These are phyloP conservation scores for Trypanosoma melophagium DNA, from an alignment of 208 protist genomes.

Conservation along the genomic window DNA sequence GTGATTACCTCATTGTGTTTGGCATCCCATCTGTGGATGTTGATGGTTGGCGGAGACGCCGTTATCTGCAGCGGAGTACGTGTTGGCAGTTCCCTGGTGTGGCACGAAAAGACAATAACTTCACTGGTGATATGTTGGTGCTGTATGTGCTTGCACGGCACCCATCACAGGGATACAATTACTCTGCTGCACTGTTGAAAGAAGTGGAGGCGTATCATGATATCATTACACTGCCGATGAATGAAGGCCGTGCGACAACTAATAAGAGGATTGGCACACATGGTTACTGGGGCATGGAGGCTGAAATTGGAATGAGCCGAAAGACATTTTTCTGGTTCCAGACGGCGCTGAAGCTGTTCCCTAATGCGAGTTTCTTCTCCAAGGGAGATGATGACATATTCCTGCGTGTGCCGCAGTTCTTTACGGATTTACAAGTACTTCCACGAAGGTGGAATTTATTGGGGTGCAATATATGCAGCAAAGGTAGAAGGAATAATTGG, in stretches of 20 bases:
- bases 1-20: slow-evolving; percentile 29
- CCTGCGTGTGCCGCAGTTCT: slow-evolving; percentile 46
- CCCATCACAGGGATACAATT: slow-evolving; percentile 12
- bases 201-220: slow-evolving; percentile 31
- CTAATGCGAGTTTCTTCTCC: slow-evolving; percentile 34
- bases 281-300: slow-evolving; percentile 27
- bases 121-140: slow-evolving; percentile 23
- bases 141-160: slow-evolving; percentile 18
- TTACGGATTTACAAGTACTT: slow-evolving; percentile 34
- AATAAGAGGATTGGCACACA: slow-evolving; percentile 20
- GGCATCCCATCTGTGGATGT: slow-evolving; percentile 45
- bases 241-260: slow-evolving; percentile 29
- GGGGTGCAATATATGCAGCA: slow-evolving; percentile 7
- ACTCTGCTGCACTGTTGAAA: slow-evolving; percentile 28
- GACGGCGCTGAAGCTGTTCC: slow-evolving; percentile 39
- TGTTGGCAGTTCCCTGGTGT: slow-evolving; percentile 44
- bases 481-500: neutral
- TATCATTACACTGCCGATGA: slow-evolving; percentile 32
- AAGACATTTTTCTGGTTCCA: slow-evolving; percentile 37
- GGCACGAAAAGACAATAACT: slow-evolving; percentile 30
- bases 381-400: slow-evolving; percentile 60
- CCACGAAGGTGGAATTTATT: slow-evolving; percentile 15
- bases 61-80: slow-evolving; percentile 33
- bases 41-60: slow-evolving; percentile 14
- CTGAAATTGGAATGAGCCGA: slow-evolving; percentile 35